These are phyloP conservation scores for Celoporthe dispersa DNA, from an alignment of 2,329 filamentous ascomycete genomes.

Conservation along the genomic window DNA sequence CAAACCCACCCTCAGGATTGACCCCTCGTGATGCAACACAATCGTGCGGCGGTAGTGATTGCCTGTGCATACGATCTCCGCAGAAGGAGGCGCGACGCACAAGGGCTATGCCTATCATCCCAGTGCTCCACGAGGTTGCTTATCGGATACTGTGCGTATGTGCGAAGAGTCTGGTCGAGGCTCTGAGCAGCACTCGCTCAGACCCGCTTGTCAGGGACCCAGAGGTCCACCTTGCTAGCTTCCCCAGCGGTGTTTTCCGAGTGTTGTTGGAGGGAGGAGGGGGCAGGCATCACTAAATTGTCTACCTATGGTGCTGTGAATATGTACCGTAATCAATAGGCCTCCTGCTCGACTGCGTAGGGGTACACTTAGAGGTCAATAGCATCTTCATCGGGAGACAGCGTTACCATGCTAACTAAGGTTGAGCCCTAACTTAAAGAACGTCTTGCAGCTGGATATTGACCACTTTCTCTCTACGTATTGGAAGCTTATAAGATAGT, in stretches of 20 bases:
- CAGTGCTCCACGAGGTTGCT: not conserved
- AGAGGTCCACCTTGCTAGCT: not conserved
- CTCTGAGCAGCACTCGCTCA: not conserved
- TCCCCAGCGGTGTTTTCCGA: slow-evolving; percentile 1
- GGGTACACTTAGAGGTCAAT: not conserved
- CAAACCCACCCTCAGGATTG: not conserved
- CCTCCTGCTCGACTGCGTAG: not conserved
- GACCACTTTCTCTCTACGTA: not conserved
- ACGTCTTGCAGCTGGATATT: not conserved
- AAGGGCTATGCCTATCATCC: not conserved
- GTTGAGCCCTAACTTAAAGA: not conserved
- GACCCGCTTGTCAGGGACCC: slow-evolving; percentile 1
- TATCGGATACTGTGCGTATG: not conserved
- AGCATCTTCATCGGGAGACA: not conserved
- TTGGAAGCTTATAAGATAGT: not conserved
- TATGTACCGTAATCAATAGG: not conserved
- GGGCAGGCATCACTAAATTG: not conserved
- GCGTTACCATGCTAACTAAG: not conserved
- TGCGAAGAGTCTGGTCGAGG: not conserved
- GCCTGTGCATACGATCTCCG: not conserved
- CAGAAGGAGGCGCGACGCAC: not conserved
- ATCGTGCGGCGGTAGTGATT: not conserved
- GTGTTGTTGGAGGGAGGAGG: not conserved
- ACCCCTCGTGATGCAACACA: not conserved
- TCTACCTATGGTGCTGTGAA: not conserved